Base-by-base conservation (phyloP, 148 eudicot species). In the Fallopia convolvulus region DNA sequence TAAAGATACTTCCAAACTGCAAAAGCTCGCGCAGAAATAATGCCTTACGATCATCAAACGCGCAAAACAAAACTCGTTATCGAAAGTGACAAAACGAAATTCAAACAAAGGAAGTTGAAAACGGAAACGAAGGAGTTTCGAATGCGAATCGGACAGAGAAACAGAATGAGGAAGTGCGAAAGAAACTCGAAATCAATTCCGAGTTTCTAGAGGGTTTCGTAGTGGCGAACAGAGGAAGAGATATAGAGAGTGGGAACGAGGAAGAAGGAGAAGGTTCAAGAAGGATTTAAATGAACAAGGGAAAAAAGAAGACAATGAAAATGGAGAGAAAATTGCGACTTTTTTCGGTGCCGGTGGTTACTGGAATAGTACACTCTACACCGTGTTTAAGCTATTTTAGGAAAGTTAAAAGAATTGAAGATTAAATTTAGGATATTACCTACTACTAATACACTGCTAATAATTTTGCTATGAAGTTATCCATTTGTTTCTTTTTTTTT, bases 171-270 rank as follows among this genome's bases (percentile, higher is more conserved):
- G 42, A 30, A 61, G 2, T 61, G 72, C 17, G 72, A 9, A 15
- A 66, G 72, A 68, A 65, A 65, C 71, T 65, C 71, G 71, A 65
- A 65, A 30, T 58, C 8, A 32, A 65, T 30, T 4, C 23, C 71
- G 71, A 65, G 44, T 68, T 39, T 68, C 72, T 10, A 13, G 44
- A 36, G 42, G 42, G 44, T 23, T 68, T 15, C 61, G 61, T 55
- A 17, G 44, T 4, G 72, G 39, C 15, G 44, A 65, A 32, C 8
- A 65, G 40, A 32, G 13, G 70, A 5, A 5, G 72, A 32, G 44
- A 21, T 33, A 14, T 36, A 66, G 72, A 1, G 72, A 68, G 72
- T 68, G 72, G 1, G 56, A 18, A 6, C 56, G 56, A 52, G n/a
- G 56, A 52, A 52, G 21, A 23, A 20, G 65, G 8, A 58, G 65